Conservation (phyloP, 2,329 filamentous ascomycete species). For the Macrophomina tecta region DNA sequence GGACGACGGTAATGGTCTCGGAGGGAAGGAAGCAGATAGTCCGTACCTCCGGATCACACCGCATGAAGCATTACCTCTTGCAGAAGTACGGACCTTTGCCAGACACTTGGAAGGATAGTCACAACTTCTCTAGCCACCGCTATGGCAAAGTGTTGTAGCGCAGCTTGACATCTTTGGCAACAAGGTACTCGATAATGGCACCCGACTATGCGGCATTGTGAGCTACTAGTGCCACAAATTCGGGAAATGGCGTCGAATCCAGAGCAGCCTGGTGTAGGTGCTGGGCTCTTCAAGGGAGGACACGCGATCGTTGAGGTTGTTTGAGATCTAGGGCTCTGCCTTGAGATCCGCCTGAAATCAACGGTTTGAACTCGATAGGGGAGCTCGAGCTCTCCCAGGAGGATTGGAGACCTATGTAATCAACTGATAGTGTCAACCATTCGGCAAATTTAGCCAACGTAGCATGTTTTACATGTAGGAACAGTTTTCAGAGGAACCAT, state of each 20-base stretch:
- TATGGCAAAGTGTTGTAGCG: slow-evolving; percentile 43
- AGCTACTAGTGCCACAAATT: no score
- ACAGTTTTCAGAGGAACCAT: no score
- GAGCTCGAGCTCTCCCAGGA: slow-evolving; percentile 51
- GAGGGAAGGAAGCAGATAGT: background rate
- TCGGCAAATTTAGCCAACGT: no score
- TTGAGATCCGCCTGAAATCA: slow-evolving; percentile 47
- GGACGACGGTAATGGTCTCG: background rate
- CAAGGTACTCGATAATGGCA: slow-evolving; percentile 52
- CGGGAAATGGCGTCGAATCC: slow-evolving; percentile 26
- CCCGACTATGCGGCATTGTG: slow-evolving; percentile 31
- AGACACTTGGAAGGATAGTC: slow-evolving; percentile 52
- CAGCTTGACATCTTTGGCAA: slow-evolving; percentile 47
- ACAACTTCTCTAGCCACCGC: slow-evolving; percentile 48
- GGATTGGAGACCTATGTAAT: no score
- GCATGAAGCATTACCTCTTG: slow-evolving; percentile 45
- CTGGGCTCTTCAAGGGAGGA: slow-evolving; percentile 54
- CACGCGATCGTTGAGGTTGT: slow-evolving; percentile 50
- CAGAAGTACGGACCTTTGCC: slow-evolving; percentile 57
- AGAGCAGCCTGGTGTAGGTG: slow-evolving; percentile 48
- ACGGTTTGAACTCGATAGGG: slow-evolving; percentile 46
- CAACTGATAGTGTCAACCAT: no score
- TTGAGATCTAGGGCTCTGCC: slow-evolving; percentile 39
- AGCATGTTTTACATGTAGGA: no score
- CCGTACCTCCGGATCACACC: slow-evolving; percentile 47